phyloP scores from a whole-genome alignment of 768 basidiomycete genomes.

The Psilocybe tampanensis region DNA sequence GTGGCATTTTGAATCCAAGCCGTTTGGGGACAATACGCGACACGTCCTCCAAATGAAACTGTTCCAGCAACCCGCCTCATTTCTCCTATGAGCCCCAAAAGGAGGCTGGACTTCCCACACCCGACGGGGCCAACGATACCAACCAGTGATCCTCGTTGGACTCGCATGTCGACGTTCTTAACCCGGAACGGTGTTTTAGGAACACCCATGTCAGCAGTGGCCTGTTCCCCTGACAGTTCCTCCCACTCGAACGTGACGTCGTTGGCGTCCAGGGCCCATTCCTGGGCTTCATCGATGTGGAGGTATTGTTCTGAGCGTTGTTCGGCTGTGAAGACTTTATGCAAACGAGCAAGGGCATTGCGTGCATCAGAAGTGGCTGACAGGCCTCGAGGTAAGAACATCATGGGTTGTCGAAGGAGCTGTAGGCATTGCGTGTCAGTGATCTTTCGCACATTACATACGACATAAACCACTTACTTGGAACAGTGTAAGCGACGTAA shows the following conservation, averaged over 20 bases:
- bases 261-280: constrained; percentile 49
- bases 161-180: constrained; percentile 47
- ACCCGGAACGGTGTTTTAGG: constrained; percentile 49
- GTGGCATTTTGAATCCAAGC: constrained; percentile 80
- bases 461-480: constrained; percentile 32
- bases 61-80: constrained; percentile 57
- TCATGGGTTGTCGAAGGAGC: constrained; percentile 70
- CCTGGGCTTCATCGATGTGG: constrained; percentile 44
- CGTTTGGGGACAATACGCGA: constrained; percentile 73
- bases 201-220: constrained; percentile 17
- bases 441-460: background rate
- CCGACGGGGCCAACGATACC: constrained; percentile 74
- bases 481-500: constrained; percentile 65
- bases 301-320: constrained; percentile 44
- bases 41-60: constrained; percentile 60
- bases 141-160: constrained; percentile 58
- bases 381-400: constrained; percentile 64
- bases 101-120: constrained; percentile 64
- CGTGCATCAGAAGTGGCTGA: constrained; percentile 66
- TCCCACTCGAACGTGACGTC: constrained; percentile 71
- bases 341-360: constrained; percentile 60
- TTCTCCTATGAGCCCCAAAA: constrained; percentile 70
- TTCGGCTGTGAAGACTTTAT: constrained; percentile 57
- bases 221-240: constrained; percentile 15
- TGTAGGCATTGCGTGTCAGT: constrained; percentile 20